Conservation (phyloP, 371 early-diverging fungal species). For the Haplosporangium sp. region DNA sequence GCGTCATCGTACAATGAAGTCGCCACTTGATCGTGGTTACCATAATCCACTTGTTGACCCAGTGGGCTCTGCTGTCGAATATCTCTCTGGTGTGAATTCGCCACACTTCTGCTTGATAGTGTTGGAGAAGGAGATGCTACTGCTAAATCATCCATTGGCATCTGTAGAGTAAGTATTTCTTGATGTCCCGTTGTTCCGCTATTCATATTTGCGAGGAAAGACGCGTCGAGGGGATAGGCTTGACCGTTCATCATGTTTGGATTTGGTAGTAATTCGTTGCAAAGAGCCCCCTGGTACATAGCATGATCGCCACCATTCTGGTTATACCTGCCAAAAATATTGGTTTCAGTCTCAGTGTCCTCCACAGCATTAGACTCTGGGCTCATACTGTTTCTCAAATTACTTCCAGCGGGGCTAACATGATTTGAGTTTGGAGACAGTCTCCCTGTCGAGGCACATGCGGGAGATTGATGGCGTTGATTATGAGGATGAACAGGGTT, state of each 20-base stretch:
- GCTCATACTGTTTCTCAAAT: conserved; percentile 24
- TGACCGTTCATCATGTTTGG: conserved; percentile 2
- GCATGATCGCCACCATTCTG: background rate
- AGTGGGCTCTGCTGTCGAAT: conserved; percentile 29
- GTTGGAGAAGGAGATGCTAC: conserved; percentile 29
- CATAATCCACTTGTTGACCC: conserved; percentile 12
- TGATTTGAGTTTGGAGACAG: conserved; percentile 10
- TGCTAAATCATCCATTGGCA: background rate
- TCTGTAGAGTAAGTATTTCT: background rate
- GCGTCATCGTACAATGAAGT: conserved; percentile 21
- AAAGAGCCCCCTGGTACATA: background rate
- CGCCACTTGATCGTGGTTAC: background rate
- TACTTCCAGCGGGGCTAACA: conserved; percentile 25
- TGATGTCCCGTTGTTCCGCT: background rate
- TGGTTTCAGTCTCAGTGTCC: background rate
- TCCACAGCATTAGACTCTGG: conserved; percentile 21
- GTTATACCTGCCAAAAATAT: background rate
- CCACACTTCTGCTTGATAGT: conserved; percentile 14
- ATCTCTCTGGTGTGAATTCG: background rate
- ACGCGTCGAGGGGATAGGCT: background rate
- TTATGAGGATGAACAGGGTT: conserved; percentile 31
- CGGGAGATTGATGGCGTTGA: conserved; percentile 19
- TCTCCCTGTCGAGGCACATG: background rate
- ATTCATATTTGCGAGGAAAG: conserved; percentile 8
- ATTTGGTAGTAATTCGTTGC: conserved; percentile 6